Conservation (phyloP, 176 grass and related monocot species). For the Oryza officinalis region DNA sequence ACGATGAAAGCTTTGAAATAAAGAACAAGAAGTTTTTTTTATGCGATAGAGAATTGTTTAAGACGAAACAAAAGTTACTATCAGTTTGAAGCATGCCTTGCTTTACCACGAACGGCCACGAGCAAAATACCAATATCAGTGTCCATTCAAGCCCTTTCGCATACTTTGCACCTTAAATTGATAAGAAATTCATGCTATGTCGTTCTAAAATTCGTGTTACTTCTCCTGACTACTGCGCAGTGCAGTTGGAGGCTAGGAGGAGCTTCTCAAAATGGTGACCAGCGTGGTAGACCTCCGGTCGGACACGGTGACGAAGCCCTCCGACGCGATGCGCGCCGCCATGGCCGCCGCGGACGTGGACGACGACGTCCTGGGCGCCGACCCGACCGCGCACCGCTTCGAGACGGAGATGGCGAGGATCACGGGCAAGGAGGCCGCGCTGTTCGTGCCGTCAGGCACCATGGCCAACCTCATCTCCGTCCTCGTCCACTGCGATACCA, state of each 20-base stretch:
- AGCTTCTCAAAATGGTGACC: constrained; percentile 44
- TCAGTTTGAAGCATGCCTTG: neutral
- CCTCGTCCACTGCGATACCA: constrained; percentile 74
- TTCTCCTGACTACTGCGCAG: neutral
- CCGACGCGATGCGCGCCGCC: constrained; percentile 74
- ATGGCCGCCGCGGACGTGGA: constrained; percentile 92
- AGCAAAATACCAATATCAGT: neutral
- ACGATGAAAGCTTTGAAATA: too few species aligned
- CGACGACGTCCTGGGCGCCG: constrained; percentile 76
- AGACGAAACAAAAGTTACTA: neutral
- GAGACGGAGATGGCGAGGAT: constrained; percentile 68
- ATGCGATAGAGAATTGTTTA: neutral
- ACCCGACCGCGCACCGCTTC: constrained; percentile 71
- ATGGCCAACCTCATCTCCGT: constrained; percentile 94
- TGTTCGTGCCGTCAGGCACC: constrained; percentile 95
- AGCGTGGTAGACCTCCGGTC: constrained; percentile 85
- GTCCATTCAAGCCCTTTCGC: neutral
- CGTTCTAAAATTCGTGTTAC: neutral
- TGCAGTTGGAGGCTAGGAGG: neutral
- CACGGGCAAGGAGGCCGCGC: constrained; percentile 81
- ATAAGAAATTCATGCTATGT: neutral
- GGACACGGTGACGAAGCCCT: constrained; percentile 91
- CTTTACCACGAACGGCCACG: neutral
- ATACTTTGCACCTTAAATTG: neutral
- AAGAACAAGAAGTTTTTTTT: too few species aligned